Evolutionary conservation across 768 basidiomycete species (phyloP), one percentile per base, ranked within the genome.

Genomic region (Boletus speciosus): DNA sequence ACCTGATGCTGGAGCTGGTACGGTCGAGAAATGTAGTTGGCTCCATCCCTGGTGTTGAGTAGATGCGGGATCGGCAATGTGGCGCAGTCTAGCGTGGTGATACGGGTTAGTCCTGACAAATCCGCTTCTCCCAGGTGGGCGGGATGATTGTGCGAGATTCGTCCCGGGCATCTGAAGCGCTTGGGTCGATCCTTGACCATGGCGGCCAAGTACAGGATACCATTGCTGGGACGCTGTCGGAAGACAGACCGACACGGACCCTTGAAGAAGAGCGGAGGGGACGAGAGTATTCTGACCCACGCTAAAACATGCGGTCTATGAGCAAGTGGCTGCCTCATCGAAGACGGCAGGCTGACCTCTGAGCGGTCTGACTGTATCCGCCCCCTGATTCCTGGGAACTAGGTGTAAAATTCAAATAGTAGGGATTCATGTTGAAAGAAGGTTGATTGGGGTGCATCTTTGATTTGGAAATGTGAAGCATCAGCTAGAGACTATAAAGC

Each of bases 401-500:
- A 37, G 44, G 34, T 27, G 21, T 31, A 6, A 39, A 54, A 56
- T 52, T 53, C 49, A 45, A 54, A 61, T 60, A 43, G 50, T 42
- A 48, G 49, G 57, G 31, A 39, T 49, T 7, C 64, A 66, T 66
- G 45, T 44, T 31, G 63, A 48, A 59, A 46, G 55, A 59, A 56
- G 47, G 47, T 43, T 51, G 42, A 52, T 38, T 51, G 51, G 54
- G 51, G 41, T 48, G 58, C 60, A 59, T 58, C 57, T 58, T 54
- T 63, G 64, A 66, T 63, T 58, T 55, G 43, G 47, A 57, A 47
- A 31, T 36, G 51, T 63, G 54, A 55, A 55, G 34, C 36, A 49
- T 49, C 54, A 47, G 34, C 49, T 29, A 47, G 54, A 49, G 55
- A 44, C 45, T 65, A 65, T 67, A 60, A 67, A 41, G 52, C 52